Percentiles rank a stretch among this genome's conserved stretches.
These are phyloP conservation scores for Krasilnikovozyma curviuscula DNA, from an alignment of 768 basidiomycete species.

Conservation along the genomic window DNA sequence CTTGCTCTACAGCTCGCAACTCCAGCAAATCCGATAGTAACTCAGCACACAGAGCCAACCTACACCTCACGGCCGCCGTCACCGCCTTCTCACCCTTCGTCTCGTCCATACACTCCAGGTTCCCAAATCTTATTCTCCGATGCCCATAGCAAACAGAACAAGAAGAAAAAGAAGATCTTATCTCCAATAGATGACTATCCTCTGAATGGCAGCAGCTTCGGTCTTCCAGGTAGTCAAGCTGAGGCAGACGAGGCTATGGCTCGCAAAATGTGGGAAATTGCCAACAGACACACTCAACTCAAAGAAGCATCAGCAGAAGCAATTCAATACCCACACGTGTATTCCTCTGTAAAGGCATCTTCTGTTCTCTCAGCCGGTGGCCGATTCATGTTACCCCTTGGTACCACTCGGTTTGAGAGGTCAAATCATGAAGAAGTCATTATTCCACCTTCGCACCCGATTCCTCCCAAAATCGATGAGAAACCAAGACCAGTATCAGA, in stretches of 20 bases:
- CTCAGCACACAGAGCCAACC: neutral
- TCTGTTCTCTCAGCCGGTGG: constrained; percentile 51
- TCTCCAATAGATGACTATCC: neutral
- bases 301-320: constrained; percentile 17
- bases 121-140: neutral
- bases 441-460: constrained; percentile 59
- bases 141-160: neutral
- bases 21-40: neutral
- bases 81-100: neutral
- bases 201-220: neutral
- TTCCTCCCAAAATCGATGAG: constrained; percentile 55
- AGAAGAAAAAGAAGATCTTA: neutral
- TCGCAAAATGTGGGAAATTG: neutral
- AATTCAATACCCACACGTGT: constrained; percentile 60
- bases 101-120: neutral
- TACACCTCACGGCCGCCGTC: neutral
- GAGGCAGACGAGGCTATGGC: neutral
- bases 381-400: constrained; percentile 63
- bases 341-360: constrained; percentile 42
- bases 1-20: neutral
- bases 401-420: constrained; percentile 43
- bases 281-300: constrained; percentile 16
- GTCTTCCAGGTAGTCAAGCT: neutral
- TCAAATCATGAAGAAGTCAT: constrained; percentile 36
- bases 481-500: constrained; percentile 49